Evolutionary conservation across 108 stramenopile genomes (phyloP), one percentile per base, ranked within the genome.

Genomic region (Hondaea fermentalgiana): DNA sequence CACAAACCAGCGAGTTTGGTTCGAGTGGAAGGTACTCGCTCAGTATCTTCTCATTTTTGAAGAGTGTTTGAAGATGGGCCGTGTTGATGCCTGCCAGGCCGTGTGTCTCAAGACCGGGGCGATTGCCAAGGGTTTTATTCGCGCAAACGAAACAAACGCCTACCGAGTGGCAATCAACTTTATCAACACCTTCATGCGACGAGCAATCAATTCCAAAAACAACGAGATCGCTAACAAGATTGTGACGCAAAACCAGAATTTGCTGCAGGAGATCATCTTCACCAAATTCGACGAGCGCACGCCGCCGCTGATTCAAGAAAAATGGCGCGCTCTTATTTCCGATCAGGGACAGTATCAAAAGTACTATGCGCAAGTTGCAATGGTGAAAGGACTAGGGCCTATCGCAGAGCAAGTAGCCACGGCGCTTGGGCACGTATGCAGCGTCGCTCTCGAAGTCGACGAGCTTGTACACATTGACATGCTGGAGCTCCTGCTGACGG

Each of bases 111-210:
- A 83, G 45, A 83, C 76, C 45, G 49, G 76, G n/a, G 16, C 14
- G 16, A 83, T 83, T 83, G 76, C 76, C n/a, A 47, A 83, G 28
- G 76, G 45, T 53, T 83, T 83, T 3, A 47, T 83, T 4, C 51
- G 25, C 12, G 51, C 76, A 6, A 53, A 83, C 76, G 76, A 83
- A 8, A 47, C 51, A 43, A 53, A 83, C n/a, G 76, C 76, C 16
- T 83, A 83, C 51, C 19, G 51, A 12, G 76, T 83, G 49, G 76
- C 76, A 12, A 47, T 83, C n/a, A 47, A 83, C 45, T 83, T 83
- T 53, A 53, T 83, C 51, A 83, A 83, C 51, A 83, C 76, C n/a
- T 83, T 83, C 51, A 83, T 83, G 76, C 76, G 76, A 12, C 45
- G 76, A 47, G 23, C 76, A 55, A 83, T 83, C 51, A 53, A 53